Percentiles rank a stretch among this genome's conserved stretches.
These are phyloP conservation scores for Tricholoma hemisulphureum DNA, from an alignment of 768 basidiomycete species.

Conservation along the genomic window DNA sequence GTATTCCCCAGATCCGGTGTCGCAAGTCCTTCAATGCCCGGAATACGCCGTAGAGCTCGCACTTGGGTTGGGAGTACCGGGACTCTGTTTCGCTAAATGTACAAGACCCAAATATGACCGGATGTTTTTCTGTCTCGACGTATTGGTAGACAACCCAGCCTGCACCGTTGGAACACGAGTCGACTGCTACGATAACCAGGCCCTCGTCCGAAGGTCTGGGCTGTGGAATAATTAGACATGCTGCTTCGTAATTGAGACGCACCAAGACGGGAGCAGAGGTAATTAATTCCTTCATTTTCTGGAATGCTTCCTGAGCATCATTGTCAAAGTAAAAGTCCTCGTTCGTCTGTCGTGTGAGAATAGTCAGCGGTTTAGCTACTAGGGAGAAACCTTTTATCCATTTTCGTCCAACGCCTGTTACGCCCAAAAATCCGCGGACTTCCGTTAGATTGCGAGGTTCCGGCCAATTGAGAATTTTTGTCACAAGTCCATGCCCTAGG, in stretches of 20 bases:
- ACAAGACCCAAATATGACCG: too few species aligned
- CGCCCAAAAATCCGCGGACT: slow-evolving; percentile 26
- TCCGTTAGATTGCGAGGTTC: too few species aligned
- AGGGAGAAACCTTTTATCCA: too few species aligned
- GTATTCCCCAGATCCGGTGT: too few species aligned
- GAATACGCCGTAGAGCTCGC: slow-evolving; percentile 39
- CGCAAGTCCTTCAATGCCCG: slow-evolving; percentile 28
- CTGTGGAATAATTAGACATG: background rate
- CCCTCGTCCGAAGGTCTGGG: slow-evolving; percentile 13
- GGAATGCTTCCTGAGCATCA: slow-evolving; percentile 21
- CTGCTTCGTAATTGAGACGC: slow-evolving; percentile 30
- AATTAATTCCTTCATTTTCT: slow-evolving; percentile 22
- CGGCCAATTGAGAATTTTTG: too few species aligned
- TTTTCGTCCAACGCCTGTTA: slow-evolving; percentile 15
- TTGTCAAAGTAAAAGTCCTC: slow-evolving; percentile 26
- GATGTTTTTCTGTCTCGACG: too few species aligned
- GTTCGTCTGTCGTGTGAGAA: slow-evolving; percentile 7
- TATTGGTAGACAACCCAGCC: slow-evolving; percentile 36
- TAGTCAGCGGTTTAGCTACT: slow-evolving; percentile 25
- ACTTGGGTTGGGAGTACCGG: too few species aligned
- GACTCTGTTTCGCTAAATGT: too few species aligned
- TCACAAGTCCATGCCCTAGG: too few species aligned
- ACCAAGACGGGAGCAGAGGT: slow-evolving; percentile 25
- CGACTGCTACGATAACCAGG: slow-evolving; percentile 32
- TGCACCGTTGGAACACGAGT: slow-evolving; percentile 31